phyloP scores from a whole-genome alignment of 768 basidiomycete genomes.

The Artomyces pyxidatus region DNA sequence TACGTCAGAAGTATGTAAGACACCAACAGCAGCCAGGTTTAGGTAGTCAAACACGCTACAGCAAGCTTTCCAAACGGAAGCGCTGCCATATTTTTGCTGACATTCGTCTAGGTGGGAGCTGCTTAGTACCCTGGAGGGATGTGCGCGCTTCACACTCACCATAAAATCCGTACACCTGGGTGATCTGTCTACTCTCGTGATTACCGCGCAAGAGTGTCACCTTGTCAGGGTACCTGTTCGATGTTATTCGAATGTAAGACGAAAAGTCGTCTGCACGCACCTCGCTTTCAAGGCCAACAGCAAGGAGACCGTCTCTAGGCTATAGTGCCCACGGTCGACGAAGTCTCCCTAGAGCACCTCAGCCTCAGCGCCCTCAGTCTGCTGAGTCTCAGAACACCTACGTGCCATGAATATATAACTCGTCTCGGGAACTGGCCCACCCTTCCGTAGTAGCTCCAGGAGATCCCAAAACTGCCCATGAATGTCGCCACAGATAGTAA shows the following conservation, averaged over 20 bases:
- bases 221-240: conserved; percentile 77
- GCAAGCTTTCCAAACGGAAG: conserved; percentile 95
- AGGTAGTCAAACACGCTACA: conserved; percentile 95
- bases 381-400: conserved; percentile 28
- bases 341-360: conserved; percentile 71
- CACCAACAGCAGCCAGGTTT: conserved; percentile 82
- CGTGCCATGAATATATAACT: conserved; percentile 96
- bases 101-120: conserved; percentile 66
- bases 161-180: conserved; percentile 98
- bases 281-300: conserved; percentile 84
- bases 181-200: conserved; percentile 96
- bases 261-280: conserved; percentile 28
- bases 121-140: not conserved
- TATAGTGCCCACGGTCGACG: conserved; percentile 95
- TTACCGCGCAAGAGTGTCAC: conserved; percentile 91
- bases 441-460: conserved; percentile 79
- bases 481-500: conserved; percentile 93
- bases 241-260: not conserved
- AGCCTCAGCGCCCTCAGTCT: conserved; percentile 16
- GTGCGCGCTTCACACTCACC: conserved; percentile 40
- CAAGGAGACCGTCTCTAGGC: conserved; percentile 88
- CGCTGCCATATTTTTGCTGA: conserved; percentile 94
- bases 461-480: conserved; percentile 99
- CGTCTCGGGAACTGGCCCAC: conserved; percentile 77
- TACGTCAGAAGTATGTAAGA: not conserved